Conservation (phyloP, 2,329 filamentous ascomycete genomes). For the Apiospora malaysiana region DNA sequence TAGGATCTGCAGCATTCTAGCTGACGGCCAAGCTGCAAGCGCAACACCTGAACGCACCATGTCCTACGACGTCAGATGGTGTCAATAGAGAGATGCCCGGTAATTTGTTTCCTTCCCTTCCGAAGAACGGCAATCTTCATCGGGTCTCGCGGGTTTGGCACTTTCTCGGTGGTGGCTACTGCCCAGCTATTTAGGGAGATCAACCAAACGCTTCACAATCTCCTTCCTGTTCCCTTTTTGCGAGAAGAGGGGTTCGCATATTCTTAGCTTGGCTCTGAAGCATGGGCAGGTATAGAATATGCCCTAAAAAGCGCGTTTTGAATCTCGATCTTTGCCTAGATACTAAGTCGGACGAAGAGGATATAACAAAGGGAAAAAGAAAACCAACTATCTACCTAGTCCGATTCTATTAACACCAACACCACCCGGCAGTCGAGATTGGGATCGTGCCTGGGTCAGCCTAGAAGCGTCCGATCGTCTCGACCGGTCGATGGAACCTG, state of each 20-base stretch:
- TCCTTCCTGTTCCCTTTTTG: background rate
- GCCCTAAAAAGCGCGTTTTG: too few relatives aligned
- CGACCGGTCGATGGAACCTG: background rate
- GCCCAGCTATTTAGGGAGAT: too few relatives aligned
- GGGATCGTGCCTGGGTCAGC: background rate
- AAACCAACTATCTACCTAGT: background rate
- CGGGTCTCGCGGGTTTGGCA: too few relatives aligned
- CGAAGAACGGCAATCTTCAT: background rate
- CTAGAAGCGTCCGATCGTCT: background rate
- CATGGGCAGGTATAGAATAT: background rate
- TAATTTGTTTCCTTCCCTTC: background rate
- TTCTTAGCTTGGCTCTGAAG: background rate
- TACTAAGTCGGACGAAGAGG: too few relatives aligned
- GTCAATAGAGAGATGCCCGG: background rate
- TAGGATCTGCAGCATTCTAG: background rate
- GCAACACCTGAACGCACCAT: background rate
- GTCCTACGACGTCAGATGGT: background rate
- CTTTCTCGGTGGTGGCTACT: background rate
- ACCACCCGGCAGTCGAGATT: background rate
- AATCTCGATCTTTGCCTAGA: too few relatives aligned
- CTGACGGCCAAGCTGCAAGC: conserved; percentile 11
- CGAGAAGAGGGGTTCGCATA: background rate
- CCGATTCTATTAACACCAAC: background rate
- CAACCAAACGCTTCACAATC: background rate
- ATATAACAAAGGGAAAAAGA: background rate